Evolutionary conservation across 1,139 yeast genomes (phyloP).

Genomic region (Saccharomyces hybrid): DNA sequence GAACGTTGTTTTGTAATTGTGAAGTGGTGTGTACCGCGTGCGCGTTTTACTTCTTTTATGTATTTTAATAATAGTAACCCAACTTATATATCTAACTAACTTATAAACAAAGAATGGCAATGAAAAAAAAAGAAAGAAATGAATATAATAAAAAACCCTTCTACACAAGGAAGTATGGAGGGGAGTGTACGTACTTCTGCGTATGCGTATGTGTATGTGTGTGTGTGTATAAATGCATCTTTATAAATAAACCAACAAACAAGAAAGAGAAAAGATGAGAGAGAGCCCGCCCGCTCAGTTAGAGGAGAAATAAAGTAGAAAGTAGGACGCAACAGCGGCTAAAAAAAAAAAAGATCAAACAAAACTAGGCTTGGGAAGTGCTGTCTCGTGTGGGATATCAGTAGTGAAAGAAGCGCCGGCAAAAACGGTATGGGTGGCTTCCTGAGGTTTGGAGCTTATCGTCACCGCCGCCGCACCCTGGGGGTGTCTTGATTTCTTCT

Average conservation of each 20-base stretch:
- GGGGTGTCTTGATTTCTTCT: not conserved
- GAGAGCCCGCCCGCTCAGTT: not conserved
- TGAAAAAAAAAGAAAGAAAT: not conserved
- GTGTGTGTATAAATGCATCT: not conserved
- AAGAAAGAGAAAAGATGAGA: not conserved
- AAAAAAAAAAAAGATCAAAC: not conserved
- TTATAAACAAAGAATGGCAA: not conserved
- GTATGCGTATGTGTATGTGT: not conserved
- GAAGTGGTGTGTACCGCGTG: not conserved
- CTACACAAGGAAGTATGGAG: not conserved
- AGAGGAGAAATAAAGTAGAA: not conserved
- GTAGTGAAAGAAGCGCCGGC: conserved; percentile 12
- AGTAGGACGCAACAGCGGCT: not conserved
- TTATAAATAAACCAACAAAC: not conserved
- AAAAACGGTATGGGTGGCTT: conserved; percentile 2
- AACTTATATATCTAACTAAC: not conserved
- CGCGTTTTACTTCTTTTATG: not conserved
- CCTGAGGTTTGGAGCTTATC: not conserved
- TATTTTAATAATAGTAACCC: not conserved
- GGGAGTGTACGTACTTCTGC: not conserved
- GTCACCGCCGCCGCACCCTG: not conserved
- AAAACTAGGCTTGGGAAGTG: conserved; percentile 6
- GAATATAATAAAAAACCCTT: not conserved
- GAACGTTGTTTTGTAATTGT: conserved; percentile 60
- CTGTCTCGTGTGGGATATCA: conserved; percentile 8